Percentiles rank a stretch among this genome's conserved stretches.
Evolutionary conservation across 495 filamentous ascomycete genomes (phyloP).

Genomic region (Penicillium maclennaniae): DNA sequence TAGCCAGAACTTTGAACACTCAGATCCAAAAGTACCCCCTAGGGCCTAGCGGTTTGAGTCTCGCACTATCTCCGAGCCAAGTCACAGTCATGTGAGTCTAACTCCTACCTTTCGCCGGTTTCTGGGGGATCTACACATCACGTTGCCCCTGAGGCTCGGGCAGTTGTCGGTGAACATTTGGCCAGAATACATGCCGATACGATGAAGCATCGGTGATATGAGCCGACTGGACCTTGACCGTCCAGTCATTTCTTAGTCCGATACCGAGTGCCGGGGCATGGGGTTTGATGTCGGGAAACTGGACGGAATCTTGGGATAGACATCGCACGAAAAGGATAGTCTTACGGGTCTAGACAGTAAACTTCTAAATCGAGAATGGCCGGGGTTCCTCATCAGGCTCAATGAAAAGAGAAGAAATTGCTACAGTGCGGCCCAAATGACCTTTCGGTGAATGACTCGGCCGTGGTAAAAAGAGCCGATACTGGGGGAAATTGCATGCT

Average conservation of each 20-base stretch:
- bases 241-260: neutral
- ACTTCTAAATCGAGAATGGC: no score
- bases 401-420: no score
- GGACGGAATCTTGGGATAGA: no score
- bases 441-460: no score
- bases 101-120: neutral
- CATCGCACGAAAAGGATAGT: no score
- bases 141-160: neutral
- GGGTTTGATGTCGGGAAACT: no score
- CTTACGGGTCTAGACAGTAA: no score
- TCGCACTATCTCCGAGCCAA: slow-evolving; percentile 12
- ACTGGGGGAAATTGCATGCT: no score
- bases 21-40: neutral
- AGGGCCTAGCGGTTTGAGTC: neutral
- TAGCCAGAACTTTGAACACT: neutral
- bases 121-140: neutral
- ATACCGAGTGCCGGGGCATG: neutral
- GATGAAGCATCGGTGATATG: neutral
- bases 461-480: no score
- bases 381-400: no score
- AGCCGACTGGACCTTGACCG: neutral
- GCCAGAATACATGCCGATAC: neutral
- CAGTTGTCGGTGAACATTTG: neutral
- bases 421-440: no score
- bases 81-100: neutral